Evolutionary conservation across 2,329 filamentous ascomycete genomes (phyloP), one percentile per base, ranked within the genome.

Genomic region (Talaromyces funiculosus): DNA sequence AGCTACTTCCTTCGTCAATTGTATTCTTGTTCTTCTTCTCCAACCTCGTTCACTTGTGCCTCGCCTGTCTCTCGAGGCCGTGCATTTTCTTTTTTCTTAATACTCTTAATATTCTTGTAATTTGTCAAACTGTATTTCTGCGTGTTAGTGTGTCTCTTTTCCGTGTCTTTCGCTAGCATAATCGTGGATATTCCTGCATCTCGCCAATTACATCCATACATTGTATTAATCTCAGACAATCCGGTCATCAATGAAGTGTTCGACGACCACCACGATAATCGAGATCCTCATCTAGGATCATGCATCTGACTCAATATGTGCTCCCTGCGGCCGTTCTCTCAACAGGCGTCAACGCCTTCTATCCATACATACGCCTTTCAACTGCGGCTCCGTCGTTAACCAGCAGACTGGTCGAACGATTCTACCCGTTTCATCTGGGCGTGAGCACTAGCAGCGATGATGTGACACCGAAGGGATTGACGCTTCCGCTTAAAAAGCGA

Each of bases 321-420:
- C 63, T 74, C 60, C 63, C 67, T 59, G 67, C 67, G 45, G 63
- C 67, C 54, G 67, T 63, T 60, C 67, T 76, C n/a, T 72, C 68
- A 20, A 68, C 68, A 14, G 65, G 69, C 51, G 73, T 70, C n/a
- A 69, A 70, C 20, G 77, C 77, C 62, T 79, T 79, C 57, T 78
- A 77, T 63, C 77, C 77, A 18, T 78, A 74, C 64, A 68, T 70
- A 33, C 64, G 71, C 33, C 43, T 62, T 3, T 57, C 64, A 16
- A 64, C 61, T 64, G 61, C 47, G 64, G 68, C 33, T 57, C 62
- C 16, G 55, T 58, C 60, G 18, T 38, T 60, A 29, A 37, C 58
- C 29, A 62, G 61, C 38, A 67, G 66, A 53, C 65, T 68, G 5
- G 59, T 61, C 40, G 67, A 68, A 38, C 72, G 74, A 31, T 76